These are phyloP conservation scores for Mycena kentingensis DNA, from an alignment of 768 basidiomycete genomes.

Conservation along the genomic window DNA sequence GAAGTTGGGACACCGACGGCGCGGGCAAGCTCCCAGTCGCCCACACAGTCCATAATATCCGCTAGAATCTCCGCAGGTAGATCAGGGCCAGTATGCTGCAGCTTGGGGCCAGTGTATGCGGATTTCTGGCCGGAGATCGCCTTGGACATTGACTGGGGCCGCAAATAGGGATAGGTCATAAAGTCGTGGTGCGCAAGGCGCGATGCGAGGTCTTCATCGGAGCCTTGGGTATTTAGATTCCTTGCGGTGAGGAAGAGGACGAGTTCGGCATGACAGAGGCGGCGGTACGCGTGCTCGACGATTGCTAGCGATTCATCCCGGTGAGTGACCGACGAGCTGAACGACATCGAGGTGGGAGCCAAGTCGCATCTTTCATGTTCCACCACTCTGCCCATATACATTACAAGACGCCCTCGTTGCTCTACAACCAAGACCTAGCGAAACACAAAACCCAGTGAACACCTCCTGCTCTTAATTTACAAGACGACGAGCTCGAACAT, in stretches of 20 bases:
- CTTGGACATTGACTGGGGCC: conserved; percentile 33
- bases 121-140: conserved; percentile 27
- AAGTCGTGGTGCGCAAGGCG: conserved; percentile 76
- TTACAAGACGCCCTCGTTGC: background rate
- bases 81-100: conserved; percentile 46
- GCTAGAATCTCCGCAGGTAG: conserved; percentile 78
- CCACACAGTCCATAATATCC: conserved; percentile 74
- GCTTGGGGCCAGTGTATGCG: conserved; percentile 32
- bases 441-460: background rate
- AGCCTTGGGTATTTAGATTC: conserved; percentile 65
- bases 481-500: conserved; percentile 18
- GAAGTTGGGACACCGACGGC: conserved; percentile 77
- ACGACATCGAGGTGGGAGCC: conserved; percentile 22
- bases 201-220: conserved; percentile 64
- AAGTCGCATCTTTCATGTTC: conserved; percentile 8
- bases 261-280: conserved; percentile 67
- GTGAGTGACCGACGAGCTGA: no score
- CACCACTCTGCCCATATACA: conserved; percentile 25
- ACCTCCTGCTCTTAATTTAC: background rate
- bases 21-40: conserved; percentile 82
- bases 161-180: conserved; percentile 63
- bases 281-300: conserved; percentile 70
- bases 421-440: background rate
- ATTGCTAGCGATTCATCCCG: no score
- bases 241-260: conserved; percentile 75